Evolutionary conservation across 306 rosid genomes (phyloP), one percentile per base, ranked within the genome.

Genomic region (Neltuma alba): DNA sequence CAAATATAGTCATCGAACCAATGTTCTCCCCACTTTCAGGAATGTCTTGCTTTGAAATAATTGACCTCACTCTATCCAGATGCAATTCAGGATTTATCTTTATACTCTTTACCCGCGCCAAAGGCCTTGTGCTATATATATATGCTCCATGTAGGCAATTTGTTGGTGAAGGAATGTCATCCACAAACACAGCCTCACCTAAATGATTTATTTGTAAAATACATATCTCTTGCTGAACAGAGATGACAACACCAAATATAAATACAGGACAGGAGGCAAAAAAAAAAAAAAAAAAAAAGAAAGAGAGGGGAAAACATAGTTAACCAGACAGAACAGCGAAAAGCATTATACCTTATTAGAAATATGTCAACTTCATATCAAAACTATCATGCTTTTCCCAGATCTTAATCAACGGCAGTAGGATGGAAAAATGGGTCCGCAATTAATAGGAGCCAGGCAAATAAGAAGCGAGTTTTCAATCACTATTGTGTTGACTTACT

Each of bases 171-270:
- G 98, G 98, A 82, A 95, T 93, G 86, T 95, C 99, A 76, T 92
- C 96, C 79, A 93, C 95, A 74, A 70, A 95, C 31, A 95, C 86
- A 83, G 99, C 98, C 87, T 95, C 99, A 28, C 99, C 99, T 95
- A 78, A 28, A 83, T 12, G 70, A 70, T 85, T 82, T 42, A 84
- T 79, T 64, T 71, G 78, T 67, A 78, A 65, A 76, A 50, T 41
- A 79, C 38, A 66, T 50, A 58, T 23, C 21, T 60, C 77, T 44
- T 80, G 76, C 67, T 10, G 50, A 62, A 68, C 69, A 67, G 37
- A 50, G 41, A 69, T 41, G 77, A n/a, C 68, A 76, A 42, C 20
- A 72, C 30, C 28, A 42, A n/a, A 63, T 41, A 70, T 58, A 30
- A 74, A 73, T 77, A 74, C 54, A 52, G 54, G 47, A 42, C 21